These are phyloP conservation scores for Fusarium phyllophilum DNA, from an alignment of 2,329 filamentous ascomycete species.

Conservation along the genomic window DNA sequence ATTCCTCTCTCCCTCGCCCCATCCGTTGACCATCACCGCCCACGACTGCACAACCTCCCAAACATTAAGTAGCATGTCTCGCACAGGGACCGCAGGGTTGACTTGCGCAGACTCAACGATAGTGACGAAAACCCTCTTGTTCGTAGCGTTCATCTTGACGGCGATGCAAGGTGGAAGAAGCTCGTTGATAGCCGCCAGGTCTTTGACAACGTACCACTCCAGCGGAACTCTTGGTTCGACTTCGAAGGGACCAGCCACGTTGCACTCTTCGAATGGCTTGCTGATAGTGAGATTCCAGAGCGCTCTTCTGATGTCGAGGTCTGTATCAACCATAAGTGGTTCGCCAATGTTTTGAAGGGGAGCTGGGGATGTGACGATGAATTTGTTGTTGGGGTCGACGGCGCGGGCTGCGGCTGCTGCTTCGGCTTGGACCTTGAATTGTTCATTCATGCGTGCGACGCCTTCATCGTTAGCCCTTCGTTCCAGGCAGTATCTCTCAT, in stretches of 20 bases:
- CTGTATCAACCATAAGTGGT: accelerated
- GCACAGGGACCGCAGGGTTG: too few relatives aligned
- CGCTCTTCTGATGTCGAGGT: neutral
- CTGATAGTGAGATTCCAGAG: neutral
- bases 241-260: neutral
- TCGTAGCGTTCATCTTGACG: neutral
- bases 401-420: accelerated
- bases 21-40: neutral
- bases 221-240: neutral
- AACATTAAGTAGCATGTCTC: neutral
- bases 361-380: neutral
- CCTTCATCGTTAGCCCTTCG: neutral
- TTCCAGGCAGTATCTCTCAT: neutral
- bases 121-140: neutral
- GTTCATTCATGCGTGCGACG: accelerated
- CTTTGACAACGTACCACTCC: neutral
- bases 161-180: neutral
- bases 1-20: neutral
- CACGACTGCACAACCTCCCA: neutral
- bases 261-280: neutral
- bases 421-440: neutral
- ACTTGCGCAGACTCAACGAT: too few relatives aligned
- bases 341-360: neutral
- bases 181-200: neutral
- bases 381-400: neutral